Percentiles rank a stretch among this genome's conserved stretches.
phyloP scores from a whole-genome alignment of 345 rosid species.

The Viola odorata region DNA sequence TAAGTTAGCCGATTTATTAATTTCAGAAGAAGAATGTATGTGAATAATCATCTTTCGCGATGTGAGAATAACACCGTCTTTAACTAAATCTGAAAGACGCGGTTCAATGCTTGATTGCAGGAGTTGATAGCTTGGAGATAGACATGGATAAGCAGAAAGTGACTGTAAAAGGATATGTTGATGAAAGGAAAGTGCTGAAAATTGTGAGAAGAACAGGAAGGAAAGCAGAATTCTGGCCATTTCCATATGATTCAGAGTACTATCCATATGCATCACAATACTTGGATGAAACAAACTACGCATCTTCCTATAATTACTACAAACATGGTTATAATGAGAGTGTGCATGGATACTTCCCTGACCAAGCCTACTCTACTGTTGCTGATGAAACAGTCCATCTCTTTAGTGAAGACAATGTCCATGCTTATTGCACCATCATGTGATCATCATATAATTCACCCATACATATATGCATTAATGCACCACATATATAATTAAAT shows the following conservation, averaged over 20 bases:
- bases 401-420: conserved; percentile 82
- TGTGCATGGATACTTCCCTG: conserved; percentile 54
- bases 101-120: conserved; percentile 21
- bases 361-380: conserved; percentile 45
- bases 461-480: not conserved
- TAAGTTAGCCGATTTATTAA: too few relatives aligned
- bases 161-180: conserved; percentile 67
- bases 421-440: conserved; percentile 52
- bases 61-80: too few relatives aligned
- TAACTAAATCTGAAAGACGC: too few relatives aligned
- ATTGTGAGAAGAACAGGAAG: conserved; percentile 76
- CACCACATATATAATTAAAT: not conserved
- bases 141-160: conserved; percentile 76
- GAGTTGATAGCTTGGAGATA: conserved; percentile 66
- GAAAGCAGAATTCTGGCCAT: conserved; percentile 77
- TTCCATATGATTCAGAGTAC: conserved; percentile 66
- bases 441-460: conserved; percentile 4
- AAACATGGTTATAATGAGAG: conserved; percentile 48
- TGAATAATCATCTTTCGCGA: too few relatives aligned
- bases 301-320: conserved; percentile 51
- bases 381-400: conserved; percentile 60
- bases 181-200: conserved; percentile 53
- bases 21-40: too few relatives aligned
- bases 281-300: conserved; percentile 43
- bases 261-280: conserved; percentile 48